These are phyloP conservation scores for Cladosporium oxysporum DNA, from an alignment of 2,329 filamentous ascomycete genomes.

Conservation along the genomic window DNA sequence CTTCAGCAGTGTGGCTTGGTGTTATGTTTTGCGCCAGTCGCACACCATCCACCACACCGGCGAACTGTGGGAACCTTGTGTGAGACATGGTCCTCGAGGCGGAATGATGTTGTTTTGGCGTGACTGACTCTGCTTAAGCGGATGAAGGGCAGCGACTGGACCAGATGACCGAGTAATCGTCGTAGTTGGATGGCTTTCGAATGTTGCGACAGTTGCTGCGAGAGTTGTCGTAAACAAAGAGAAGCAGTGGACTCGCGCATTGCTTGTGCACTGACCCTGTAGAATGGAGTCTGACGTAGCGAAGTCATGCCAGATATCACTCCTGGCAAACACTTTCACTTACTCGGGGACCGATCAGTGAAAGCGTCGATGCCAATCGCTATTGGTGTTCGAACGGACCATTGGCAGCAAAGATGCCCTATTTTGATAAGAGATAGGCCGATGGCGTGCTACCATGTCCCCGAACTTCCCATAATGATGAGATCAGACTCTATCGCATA, in stretches of 20 bases:
- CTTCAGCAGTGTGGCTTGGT: not conserved
- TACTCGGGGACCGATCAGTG: not conserved
- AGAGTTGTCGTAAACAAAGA: not conserved
- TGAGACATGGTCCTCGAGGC: not conserved
- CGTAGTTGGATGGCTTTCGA: not conserved
- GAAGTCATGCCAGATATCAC: not conserved
- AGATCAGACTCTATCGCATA: not conserved
- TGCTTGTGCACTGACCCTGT: not conserved
- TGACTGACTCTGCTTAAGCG: not conserved
- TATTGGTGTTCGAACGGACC: not conserved
- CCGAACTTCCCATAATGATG: not conserved
- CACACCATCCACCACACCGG: not conserved
- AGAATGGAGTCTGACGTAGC: not conserved
- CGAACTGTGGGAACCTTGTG: not conserved
- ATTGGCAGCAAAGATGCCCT: not conserved
- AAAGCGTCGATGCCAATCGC: not conserved
- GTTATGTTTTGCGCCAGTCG: not conserved
- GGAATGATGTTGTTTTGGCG: not conserved
- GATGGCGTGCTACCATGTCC: too few species aligned
- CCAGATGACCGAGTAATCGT: not conserved
- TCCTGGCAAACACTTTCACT: not conserved
- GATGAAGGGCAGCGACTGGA: not conserved
- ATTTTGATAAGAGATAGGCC: not conserved
- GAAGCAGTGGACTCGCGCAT: not conserved
- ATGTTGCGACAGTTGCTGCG: not conserved